Percentiles rank a stretch among this genome's conserved stretches.
These are phyloP conservation scores for Camelina neglecta DNA, from an alignment of 345 rosid species.

Conservation along the genomic window DNA sequence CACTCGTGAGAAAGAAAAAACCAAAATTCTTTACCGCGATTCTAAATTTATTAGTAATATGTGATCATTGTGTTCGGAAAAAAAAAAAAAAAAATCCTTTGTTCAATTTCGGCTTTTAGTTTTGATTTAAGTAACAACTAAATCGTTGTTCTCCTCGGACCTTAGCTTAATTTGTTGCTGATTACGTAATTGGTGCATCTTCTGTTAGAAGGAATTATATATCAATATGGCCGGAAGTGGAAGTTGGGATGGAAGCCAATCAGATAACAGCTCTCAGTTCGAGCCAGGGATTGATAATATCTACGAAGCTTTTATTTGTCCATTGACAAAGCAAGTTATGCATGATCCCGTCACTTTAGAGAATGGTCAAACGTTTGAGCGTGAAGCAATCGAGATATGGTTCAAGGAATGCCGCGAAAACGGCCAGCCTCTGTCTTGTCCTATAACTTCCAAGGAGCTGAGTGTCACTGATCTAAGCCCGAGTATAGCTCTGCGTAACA, in stretches of 20 bases:
- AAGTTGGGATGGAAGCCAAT: constrained; percentile 81
- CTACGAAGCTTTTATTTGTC: constrained; percentile 91
- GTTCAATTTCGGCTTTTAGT: not conserved
- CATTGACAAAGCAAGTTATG: constrained; percentile 92
- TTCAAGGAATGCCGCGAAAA: constrained; percentile 72
- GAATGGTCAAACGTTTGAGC: constrained; percentile 88
- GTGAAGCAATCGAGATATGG: constrained; percentile 91
- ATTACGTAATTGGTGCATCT: not conserved
- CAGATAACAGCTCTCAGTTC: constrained; percentile 70
- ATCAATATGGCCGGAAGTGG: constrained; percentile 63
- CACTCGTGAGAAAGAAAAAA: not conserved
- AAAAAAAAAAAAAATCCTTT: not conserved
- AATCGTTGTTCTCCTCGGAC: not conserved
- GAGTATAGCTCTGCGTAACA: constrained; percentile 78
- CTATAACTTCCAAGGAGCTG: constrained; percentile 69
- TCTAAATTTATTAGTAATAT: constrained; percentile 30
- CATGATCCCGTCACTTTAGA: constrained; percentile 84
- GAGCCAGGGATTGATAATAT: constrained; percentile 77
- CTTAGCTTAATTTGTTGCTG: constrained; percentile 4
- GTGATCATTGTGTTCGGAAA: not conserved
- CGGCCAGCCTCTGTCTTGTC: constrained; percentile 71
- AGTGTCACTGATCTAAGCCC: constrained; percentile 71
- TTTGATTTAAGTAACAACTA: not conserved
- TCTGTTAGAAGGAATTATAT: not conserved
- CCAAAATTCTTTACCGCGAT: not conserved